These are phyloP conservation scores for Mentha longifolia DNA, from an alignment of 257 asterid genomes.

Conservation along the genomic window DNA sequence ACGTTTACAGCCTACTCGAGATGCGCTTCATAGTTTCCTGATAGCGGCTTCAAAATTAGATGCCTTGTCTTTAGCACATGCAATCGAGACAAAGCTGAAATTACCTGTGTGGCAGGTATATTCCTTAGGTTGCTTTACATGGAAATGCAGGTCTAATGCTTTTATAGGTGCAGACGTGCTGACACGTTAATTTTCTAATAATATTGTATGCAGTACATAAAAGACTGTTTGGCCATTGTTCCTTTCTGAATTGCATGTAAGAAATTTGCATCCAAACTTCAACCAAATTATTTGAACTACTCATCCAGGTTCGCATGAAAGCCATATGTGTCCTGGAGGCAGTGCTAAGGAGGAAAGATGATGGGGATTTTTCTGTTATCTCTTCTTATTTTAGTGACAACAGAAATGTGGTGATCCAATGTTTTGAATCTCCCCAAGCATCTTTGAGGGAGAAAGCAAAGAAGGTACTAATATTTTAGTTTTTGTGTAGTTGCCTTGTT, in stretches of 20 bases:
- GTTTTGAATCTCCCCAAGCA: slow-evolving; percentile 97
- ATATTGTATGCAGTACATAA: slow-evolving; percentile 5
- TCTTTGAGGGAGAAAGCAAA: slow-evolving; percentile 93
- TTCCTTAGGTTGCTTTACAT: slow-evolving; percentile 27
- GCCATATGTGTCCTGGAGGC: slow-evolving; percentile 93
- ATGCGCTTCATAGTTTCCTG: slow-evolving; percentile 80
- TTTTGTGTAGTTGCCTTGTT: slow-evolving; percentile 27
- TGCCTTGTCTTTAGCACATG: slow-evolving; percentile 64
- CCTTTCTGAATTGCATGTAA: not conserved
- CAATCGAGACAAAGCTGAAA: slow-evolving; percentile 79
- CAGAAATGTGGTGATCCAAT: slow-evolving; percentile 65
- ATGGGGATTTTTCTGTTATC: slow-evolving; percentile 58
- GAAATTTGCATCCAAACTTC: not conserved
- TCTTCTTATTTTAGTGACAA: slow-evolving; percentile 74
- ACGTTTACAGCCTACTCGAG: slow-evolving; percentile 96
- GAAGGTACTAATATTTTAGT: slow-evolving; percentile 64
- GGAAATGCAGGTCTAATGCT: slow-evolving; percentile 15
- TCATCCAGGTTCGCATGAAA: slow-evolving; percentile 87
- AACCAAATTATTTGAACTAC: not conserved
- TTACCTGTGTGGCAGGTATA: slow-evolving; percentile 95
- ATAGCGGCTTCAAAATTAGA: slow-evolving; percentile 80
- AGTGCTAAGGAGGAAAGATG: slow-evolving; percentile 79
- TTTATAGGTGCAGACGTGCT: slow-evolving; percentile 13
- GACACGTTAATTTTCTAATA: not conserved
- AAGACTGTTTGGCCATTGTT: not conserved